These are phyloP conservation scores for Tricholoma terreum DNA, from an alignment of 768 basidiomycete species.

Conservation along the genomic window DNA sequence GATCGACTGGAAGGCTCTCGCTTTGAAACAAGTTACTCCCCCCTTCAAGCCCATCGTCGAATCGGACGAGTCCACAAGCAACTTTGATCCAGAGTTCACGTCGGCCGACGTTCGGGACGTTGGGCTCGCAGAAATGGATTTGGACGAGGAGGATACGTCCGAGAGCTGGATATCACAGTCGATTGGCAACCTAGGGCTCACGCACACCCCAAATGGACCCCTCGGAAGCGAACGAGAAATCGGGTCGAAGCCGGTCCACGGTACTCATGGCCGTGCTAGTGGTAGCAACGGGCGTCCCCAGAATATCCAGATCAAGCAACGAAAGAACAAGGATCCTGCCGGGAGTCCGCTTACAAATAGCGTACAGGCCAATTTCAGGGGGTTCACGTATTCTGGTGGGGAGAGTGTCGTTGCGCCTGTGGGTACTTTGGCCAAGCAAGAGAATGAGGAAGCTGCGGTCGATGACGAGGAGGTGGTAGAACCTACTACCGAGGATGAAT, in stretches of 20 bases:
- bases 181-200: constrained; percentile 33
- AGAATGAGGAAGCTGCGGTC: constrained; percentile 53
- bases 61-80: constrained; percentile 96
- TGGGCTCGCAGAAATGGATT: constrained; percentile 51
- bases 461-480: constrained; percentile 50
- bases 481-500: constrained; percentile 72
- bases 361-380: constrained; percentile 95
- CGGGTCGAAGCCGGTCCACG: constrained; percentile 16
- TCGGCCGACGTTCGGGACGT: constrained; percentile 81
- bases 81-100: constrained; percentile 99
- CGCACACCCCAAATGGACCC: constrained; percentile 74
- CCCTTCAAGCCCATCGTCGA: constrained; percentile 98
- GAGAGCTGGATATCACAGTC: constrained; percentile 63
- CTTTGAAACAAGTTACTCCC: constrained; percentile 86
- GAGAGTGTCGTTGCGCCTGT: constrained; percentile 56
- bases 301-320: constrained; percentile 55
- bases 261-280: constrained; percentile 13
- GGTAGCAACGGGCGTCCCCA: constrained; percentile 22
- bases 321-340: constrained; percentile 41
- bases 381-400: constrained; percentile 85
- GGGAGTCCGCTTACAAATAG: constrained; percentile 82
- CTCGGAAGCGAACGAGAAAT: constrained; percentile 55
- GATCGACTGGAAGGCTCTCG: constrained; percentile 90
- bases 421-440: constrained; percentile 38
- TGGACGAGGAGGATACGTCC: constrained; percentile 65